Evolutionary conservation across 1,139 yeast genomes (phyloP).

Genomic region (Magnusiomyces suaveolens): DNA sequence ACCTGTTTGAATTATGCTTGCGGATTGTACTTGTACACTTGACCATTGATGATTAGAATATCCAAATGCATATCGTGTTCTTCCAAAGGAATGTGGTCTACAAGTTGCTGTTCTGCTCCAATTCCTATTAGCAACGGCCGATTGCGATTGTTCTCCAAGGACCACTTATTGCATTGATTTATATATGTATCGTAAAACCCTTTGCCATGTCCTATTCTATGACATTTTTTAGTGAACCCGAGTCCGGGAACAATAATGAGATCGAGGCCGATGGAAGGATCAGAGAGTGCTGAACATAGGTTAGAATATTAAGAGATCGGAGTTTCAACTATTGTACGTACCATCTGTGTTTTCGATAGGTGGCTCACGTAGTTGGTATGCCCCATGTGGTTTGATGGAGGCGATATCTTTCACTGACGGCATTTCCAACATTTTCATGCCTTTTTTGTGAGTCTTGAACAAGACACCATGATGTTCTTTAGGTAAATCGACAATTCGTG

Average conservation of each 20-base stretch:
- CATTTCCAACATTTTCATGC: conserved; percentile 51
- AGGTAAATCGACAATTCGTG: conserved; percentile 26
- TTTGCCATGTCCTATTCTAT: conserved; percentile 83
- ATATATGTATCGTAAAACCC: conserved; percentile 85
- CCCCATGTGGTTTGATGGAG: conserved; percentile 55
- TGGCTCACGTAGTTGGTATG: conserved; percentile 64
- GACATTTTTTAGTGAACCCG: conserved; percentile 50
- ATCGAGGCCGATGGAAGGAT: conserved; percentile 40
- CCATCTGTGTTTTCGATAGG: conserved; percentile 20
- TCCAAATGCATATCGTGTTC: conserved; percentile 63
- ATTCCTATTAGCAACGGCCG: conserved; percentile 45
- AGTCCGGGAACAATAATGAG: conserved; percentile 77
- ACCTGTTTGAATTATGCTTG: neutral
- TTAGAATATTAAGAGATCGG: too few species aligned
- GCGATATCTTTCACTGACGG: conserved; percentile 36
- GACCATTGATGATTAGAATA: conserved; percentile 40
- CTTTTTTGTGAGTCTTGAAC: conserved; percentile 37
- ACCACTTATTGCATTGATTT: conserved; percentile 37
- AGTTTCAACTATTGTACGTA: conserved; percentile 3
- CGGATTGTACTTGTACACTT: conserved; percentile 3
- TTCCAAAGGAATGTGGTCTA: conserved; percentile 52
- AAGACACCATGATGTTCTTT: conserved; percentile 17
- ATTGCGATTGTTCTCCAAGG: conserved; percentile 16
- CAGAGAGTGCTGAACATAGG: neutral
- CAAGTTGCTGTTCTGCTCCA: conserved; percentile 63